Percentiles rank a stretch among this genome's conserved stretches.
phyloP scores from a whole-genome alignment of 306 rosid genomes.

The Sicyos baderoa region DNA sequence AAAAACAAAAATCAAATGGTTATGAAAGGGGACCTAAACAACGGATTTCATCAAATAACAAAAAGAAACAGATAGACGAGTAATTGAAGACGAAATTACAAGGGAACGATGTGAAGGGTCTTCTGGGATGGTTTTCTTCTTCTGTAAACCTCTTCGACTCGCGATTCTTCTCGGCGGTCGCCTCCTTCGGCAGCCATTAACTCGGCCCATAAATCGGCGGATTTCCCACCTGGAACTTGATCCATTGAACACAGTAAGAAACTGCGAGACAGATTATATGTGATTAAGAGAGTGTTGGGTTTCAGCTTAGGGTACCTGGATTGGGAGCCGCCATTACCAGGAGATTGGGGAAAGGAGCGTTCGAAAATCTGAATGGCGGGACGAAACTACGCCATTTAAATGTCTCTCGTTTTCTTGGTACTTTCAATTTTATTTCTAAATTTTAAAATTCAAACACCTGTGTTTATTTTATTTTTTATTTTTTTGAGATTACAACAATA shows the following conservation, averaged over 20 bases:
- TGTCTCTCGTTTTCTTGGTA: no score
- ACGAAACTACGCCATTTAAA: background rate
- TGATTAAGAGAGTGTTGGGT: background rate
- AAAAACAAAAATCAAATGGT: no score
- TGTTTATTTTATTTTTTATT: no score
- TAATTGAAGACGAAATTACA: conserved; percentile 24
- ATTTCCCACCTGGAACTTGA: conserved; percentile 15
- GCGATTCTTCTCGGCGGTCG: conserved; percentile 27
- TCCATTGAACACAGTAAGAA: background rate
- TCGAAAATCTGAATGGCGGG: conserved; percentile 25
- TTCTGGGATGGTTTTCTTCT: conserved; percentile 46
- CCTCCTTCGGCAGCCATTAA: conserved; percentile 22
- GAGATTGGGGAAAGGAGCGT: conserved; percentile 5
- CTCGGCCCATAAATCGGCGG: conserved; percentile 51
- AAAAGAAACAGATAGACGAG: background rate
- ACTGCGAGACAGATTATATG: background rate
- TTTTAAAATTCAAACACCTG: no score
- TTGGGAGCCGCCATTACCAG: conserved; percentile 28
- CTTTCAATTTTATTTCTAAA: no score
- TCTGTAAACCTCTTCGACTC: conserved; percentile 42
- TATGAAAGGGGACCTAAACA: no score
- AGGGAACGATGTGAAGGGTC: conserved; percentile 18
- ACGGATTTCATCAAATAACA: background rate
- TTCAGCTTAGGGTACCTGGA: conserved; percentile 20
- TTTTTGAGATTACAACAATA: no score